Evolutionary conservation across 164 flowering plant species (phyloP), one percentile per base, ranked within the genome.

Genomic region (Platanus orientalis): DNA sequence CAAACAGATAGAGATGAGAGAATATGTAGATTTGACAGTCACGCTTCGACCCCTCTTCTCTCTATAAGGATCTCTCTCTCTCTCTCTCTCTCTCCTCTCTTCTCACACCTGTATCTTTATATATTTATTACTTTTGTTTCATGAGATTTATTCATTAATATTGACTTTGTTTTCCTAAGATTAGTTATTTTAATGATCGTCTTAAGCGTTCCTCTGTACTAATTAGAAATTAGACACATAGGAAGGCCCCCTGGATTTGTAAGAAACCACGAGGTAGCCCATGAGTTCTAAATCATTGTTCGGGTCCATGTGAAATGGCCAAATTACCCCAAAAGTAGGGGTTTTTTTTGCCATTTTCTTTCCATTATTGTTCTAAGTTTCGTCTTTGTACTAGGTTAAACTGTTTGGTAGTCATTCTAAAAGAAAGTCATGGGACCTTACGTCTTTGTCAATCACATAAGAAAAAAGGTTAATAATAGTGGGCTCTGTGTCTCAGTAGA

Each of bases 11-110:
- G 27, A 6, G 32, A n/a, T n/a, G n/a, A 27, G 29, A 53, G 32
- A 53, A 53, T 27, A 53, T 12, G 32, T 51, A 51, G 56, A 53
- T 53, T 53, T 53, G 56, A 53, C 56, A 53, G 56, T 59, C 62
- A 59, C 34, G 56, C 56, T 26, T n/a, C 56, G 32, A 13, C n/a
- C 56, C 30, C 30, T 25, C 30, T 30, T 26, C 55, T 52, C 30
- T 25, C 55, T 52, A 20, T 50, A 48, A 48, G 10, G 6, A 48
- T 48, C 13, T 48, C 51, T 48, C 23, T 48, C 51, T 14, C 17
- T 42, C 17, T 42, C 17, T 42, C n/a, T 7, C 42, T 36, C 42
- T 36, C 42, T 49, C 52, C 6, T 45, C 6, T 45, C 16, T 45
- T 2, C 49, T 45, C 16, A 45, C 49, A 45, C 19, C 20, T 45